Percentiles rank a stretch among this genome's conserved stretches.
Evolutionary conservation across 805 yeast genomes (phyloP).

Genomic region (Starmerella sirachaensis): DNA sequence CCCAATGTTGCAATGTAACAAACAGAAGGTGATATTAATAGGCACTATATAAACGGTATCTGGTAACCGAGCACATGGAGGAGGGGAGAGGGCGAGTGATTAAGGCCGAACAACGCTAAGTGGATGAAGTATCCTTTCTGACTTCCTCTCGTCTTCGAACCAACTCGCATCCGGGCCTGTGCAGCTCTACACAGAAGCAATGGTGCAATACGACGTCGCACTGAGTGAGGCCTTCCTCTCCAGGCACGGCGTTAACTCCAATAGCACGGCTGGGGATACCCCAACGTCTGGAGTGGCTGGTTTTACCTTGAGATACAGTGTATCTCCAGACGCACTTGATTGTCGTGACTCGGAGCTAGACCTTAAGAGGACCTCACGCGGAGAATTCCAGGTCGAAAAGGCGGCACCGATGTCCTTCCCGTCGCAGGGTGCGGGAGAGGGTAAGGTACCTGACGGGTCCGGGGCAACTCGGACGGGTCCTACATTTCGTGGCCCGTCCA

Average conservation of each 20-base stretch:
- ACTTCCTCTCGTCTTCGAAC: no score
- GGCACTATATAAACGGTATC: no score
- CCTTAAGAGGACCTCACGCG: slow-evolving; percentile 16
- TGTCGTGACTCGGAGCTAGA: slow-evolving; percentile 3
- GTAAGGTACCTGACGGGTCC: slow-evolving; percentile 2
- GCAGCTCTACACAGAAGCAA: no score
- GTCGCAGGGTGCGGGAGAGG: slow-evolving; percentile 5
- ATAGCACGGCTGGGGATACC: neutral
- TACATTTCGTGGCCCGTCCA: slow-evolving; percentile 23
- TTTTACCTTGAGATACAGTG: slow-evolving; percentile 16
- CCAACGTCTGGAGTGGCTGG: slow-evolving; percentile 2
- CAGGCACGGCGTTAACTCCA: neutral
- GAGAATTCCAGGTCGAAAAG: slow-evolving; percentile 16
- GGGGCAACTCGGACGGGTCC: slow-evolving; percentile 5
- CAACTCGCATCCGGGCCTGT: no score
- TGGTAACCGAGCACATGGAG: no score
- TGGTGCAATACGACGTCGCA: slow-evolving; percentile 3
- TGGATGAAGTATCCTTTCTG: no score
- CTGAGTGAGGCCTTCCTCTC: slow-evolving; percentile 6
- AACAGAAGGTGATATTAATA: no score
- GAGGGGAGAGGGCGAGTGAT: no score
- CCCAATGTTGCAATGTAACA: no score
- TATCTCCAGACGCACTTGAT: slow-evolving; percentile 14
- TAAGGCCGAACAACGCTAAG: no score
- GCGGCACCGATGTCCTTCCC: neutral